phyloP scores from a whole-genome alignment of 345 rosid species.

The Mangifera indica region DNA sequence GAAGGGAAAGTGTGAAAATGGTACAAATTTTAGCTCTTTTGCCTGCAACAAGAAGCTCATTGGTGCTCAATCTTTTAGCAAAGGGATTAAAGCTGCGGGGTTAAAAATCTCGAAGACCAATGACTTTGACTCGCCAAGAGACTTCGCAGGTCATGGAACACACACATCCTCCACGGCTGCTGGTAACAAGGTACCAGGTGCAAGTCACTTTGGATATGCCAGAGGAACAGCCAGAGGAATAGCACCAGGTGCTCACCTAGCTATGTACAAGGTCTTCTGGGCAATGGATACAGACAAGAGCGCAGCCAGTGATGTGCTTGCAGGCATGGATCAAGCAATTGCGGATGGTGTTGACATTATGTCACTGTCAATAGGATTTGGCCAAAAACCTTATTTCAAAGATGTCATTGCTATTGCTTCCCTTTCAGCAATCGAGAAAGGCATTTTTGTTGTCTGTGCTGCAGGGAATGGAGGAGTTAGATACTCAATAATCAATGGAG shows the following conservation, averaged over 20 bases:
- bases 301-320: constrained; percentile 51
- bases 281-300: constrained; percentile 13
- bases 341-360: constrained; percentile 62
- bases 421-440: constrained; percentile 52
- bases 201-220: constrained; percentile 37
- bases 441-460: constrained; percentile 39
- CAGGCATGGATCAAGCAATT: constrained; percentile 70
- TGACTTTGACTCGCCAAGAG: constrained; percentile 34
- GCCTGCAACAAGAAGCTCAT: constrained; percentile 39
- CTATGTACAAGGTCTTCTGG: constrained; percentile 33
- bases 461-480: constrained; percentile 53
- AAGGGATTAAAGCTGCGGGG: constrained; percentile 29
- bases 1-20: constrained; percentile 39
- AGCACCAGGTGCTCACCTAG: constrained; percentile 45
- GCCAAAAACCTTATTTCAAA: constrained; percentile 25
- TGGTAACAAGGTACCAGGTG: constrained; percentile 25
- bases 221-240: constrained; percentile 36
- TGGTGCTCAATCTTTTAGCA: constrained; percentile 32
- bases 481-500: constrained; percentile 27
- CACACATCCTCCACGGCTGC: constrained; percentile 45
- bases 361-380: constrained; percentile 54
- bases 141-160: constrained; percentile 35
- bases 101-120: not conserved
- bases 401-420: constrained; percentile 54
- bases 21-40: constrained; percentile 14